These are phyloP conservation scores for Suhomyces vadensis DNA, from an alignment of 805 yeast species.

Conservation along the genomic window DNA sequence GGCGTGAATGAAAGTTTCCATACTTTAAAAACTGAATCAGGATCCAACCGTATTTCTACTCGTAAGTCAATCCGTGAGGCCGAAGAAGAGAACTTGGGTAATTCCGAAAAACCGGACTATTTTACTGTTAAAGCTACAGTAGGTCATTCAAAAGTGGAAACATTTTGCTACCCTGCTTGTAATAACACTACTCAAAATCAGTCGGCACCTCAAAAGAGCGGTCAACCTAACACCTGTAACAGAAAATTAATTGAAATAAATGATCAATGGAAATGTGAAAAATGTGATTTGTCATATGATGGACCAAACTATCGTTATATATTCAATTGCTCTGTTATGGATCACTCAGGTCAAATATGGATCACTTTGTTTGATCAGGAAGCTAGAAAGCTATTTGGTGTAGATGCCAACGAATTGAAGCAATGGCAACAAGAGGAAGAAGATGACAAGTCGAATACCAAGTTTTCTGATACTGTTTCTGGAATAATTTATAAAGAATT, in stretches of 20 bases:
- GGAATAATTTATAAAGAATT: constrained; percentile 65
- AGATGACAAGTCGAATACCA: constrained; percentile 36
- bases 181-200: constrained; percentile 43
- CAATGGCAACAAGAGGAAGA: constrained; percentile 31
- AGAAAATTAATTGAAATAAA: constrained; percentile 78
- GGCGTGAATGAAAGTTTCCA: constrained; percentile 67
- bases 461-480: constrained; percentile 46
- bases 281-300: constrained; percentile 70
- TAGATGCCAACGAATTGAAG: constrained; percentile 63
- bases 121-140: constrained; percentile 76
- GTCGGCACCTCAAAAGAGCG: constrained; percentile 10
- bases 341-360: constrained; percentile 83
- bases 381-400: constrained; percentile 67
- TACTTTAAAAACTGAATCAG: constrained; percentile 56
- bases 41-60: constrained; percentile 42
- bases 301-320: constrained; percentile 81
- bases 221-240: constrained; percentile 50
- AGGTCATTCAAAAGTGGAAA: constrained; percentile 68
- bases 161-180: constrained; percentile 90
- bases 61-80: constrained; percentile 70
- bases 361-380: constrained; percentile 83
- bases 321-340: constrained; percentile 73
- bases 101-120: constrained; percentile 76
- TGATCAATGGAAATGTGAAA: constrained; percentile 87
- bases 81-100: constrained; percentile 67